Conservation (phyloP, 768 basidiomycete species). For the Harrya chromipes region DNA sequence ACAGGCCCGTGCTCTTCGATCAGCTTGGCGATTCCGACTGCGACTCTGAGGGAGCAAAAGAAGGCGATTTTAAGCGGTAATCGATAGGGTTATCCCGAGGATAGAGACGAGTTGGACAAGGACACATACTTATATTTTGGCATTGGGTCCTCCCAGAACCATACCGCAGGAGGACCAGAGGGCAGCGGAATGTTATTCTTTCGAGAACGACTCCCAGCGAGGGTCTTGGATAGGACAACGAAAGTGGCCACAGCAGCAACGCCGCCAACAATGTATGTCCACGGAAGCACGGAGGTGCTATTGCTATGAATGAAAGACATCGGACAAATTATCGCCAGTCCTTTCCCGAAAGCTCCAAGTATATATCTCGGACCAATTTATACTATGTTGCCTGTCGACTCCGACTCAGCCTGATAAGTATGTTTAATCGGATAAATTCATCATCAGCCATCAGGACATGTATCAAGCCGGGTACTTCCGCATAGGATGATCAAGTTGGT, state of each 20-base stretch:
- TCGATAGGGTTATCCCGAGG: neutral
- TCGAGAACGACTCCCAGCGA: neutral
- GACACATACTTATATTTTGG: slow-evolving; percentile 6
- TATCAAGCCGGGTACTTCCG: too few relatives aligned
- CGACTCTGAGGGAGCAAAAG: too few relatives aligned
- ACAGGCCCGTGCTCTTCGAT: slow-evolving; percentile 1
- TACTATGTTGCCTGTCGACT: too few relatives aligned
- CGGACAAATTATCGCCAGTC: too few relatives aligned
- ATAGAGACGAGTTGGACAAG: neutral
- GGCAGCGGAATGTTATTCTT: slow-evolving; percentile 11
- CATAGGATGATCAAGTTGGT: too few relatives aligned
- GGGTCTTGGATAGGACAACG: neutral
- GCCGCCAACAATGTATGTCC: neutral
- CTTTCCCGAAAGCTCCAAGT: too few relatives aligned
- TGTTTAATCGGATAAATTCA: too few relatives aligned
- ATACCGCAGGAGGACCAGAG: slow-evolving; percentile 16
- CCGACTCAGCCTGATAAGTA: too few relatives aligned
- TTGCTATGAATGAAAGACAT: too few relatives aligned
- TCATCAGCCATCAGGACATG: too few relatives aligned
- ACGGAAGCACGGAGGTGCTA: too few relatives aligned
- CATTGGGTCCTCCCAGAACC: slow-evolving; percentile 15
- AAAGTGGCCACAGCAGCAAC: neutral
- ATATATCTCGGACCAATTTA: too few relatives aligned
- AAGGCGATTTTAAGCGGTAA: neutral
- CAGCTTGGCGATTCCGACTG: neutral